Conservation (phyloP, 106 monocot species). For the Dendrobium nobile region DNA sequence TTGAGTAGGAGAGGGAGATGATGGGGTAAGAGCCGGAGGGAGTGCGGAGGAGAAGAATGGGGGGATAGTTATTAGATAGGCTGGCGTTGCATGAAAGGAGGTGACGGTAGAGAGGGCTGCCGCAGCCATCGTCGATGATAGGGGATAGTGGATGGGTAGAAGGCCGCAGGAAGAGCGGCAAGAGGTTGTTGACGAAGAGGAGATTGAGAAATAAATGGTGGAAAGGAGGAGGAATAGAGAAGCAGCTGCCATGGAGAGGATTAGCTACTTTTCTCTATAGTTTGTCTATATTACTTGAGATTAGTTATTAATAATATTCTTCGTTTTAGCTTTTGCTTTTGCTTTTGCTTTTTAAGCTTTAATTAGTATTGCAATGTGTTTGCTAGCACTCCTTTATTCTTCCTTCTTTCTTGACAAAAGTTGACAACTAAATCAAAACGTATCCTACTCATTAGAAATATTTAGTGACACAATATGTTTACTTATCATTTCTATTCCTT, state of each 20-base stretch:
- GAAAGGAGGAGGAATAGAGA: slow-evolving; percentile 7
- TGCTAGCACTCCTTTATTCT: too few species aligned
- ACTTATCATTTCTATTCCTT: too few species aligned
- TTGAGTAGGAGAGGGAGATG: slow-evolving; percentile 40
- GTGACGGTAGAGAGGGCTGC: slow-evolving; percentile 60
- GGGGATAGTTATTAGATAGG: not conserved
- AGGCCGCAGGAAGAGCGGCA: slow-evolving; percentile 52
- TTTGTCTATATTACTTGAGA: not conserved
- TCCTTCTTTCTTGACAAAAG: too few species aligned
- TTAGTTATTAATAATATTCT: too few species aligned
- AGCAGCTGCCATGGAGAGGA: not conserved
- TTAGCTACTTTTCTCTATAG: not conserved
- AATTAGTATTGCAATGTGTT: too few species aligned
- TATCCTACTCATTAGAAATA: too few species aligned
- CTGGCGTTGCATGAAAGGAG: slow-evolving; percentile 35
- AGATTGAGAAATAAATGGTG: not conserved
- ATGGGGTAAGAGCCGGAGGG: slow-evolving; percentile 78
- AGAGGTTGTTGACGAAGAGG: slow-evolving; percentile 1
- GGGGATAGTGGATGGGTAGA: slow-evolving; percentile 47
- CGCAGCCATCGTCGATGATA: slow-evolving; percentile 69
- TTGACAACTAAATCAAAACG: too few species aligned
- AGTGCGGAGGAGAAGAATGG: slow-evolving; percentile 56
- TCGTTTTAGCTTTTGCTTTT: too few species aligned
- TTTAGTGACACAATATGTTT: too few species aligned
- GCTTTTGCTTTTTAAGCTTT: too few species aligned